Percentiles rank a stretch among this genome's conserved stretches.
Conservation (phyloP, 2,329 filamentous ascomycete species). For the Cytospora piceae region DNA sequence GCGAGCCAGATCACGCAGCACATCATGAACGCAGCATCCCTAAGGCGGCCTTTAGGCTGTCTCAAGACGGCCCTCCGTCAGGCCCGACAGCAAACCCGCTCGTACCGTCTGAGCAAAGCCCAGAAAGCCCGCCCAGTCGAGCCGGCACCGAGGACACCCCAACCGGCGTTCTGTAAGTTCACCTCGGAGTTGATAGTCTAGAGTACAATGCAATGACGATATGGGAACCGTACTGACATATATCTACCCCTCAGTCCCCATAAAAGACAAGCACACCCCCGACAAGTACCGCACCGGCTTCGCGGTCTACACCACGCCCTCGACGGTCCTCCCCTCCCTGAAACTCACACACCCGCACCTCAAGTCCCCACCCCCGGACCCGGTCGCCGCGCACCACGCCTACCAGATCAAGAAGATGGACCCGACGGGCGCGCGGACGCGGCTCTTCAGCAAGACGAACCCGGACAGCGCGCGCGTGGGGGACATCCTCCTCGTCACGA, state of each 20-base stretch:
- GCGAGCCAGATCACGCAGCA: slow-evolving; percentile 28
- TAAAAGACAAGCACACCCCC: slow-evolving; percentile 38
- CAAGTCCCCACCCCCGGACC: slow-evolving; percentile 46
- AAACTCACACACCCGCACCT: slow-evolving; percentile 25
- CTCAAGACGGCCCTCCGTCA: slow-evolving; percentile 68
- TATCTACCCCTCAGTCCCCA: slow-evolving; percentile 33
- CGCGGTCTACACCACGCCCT: slow-evolving; percentile 47
- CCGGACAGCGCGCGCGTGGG: slow-evolving; percentile 80
- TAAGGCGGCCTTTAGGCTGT: slow-evolving; percentile 70
- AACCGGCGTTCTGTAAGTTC: slow-evolving; percentile 37
- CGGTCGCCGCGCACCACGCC: slow-evolving; percentile 68
- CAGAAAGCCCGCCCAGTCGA: slow-evolving; percentile 19
- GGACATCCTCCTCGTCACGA: slow-evolving; percentile 89
- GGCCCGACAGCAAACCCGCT: slow-evolving; percentile 51
- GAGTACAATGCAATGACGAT: not conserved
- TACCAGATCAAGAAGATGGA: slow-evolving; percentile 77
- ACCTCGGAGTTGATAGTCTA: not conserved
- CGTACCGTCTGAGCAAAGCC: slow-evolving; percentile 24
- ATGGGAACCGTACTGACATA: not conserved
- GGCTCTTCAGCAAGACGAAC: slow-evolving; percentile 79
- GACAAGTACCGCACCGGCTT: slow-evolving; percentile 48
- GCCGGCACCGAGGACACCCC: slow-evolving; percentile 37
- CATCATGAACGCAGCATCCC: slow-evolving; percentile 63
- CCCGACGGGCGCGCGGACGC: slow-evolving; percentile 78
- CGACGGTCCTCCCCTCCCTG: slow-evolving; percentile 23